Percentiles rank a stretch among this genome's conserved stretches.
These are phyloP conservation scores for Meripilus lineatus DNA, from an alignment of 1,284 basidiomycete species.

Conservation along the genomic window DNA sequence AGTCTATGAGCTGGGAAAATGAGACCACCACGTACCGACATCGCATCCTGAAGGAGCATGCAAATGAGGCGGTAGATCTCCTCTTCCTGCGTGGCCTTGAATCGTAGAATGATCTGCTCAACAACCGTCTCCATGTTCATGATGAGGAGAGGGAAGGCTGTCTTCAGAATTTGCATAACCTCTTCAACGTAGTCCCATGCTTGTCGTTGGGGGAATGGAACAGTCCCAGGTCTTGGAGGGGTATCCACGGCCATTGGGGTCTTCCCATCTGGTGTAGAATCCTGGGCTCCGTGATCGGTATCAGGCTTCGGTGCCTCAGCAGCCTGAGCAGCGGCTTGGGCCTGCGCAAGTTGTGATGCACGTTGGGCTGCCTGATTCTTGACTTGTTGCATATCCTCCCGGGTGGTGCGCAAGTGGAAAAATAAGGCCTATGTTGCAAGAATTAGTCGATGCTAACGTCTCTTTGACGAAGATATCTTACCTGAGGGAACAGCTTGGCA, in stretches of 20 bases:
- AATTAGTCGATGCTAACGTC: conserved; percentile 7
- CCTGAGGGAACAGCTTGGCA: conserved; percentile 93
- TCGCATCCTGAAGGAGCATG: conserved; percentile 74
- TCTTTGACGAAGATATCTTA: conserved; percentile 30
- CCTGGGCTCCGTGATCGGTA: neutral
- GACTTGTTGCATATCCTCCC: conserved; percentile 78
- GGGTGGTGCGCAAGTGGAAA: conserved; percentile 89
- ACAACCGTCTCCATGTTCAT: conserved; percentile 97
- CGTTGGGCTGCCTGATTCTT: conserved; percentile 31
- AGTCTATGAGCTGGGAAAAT: neutral
- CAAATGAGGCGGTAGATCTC: conserved; percentile 93
- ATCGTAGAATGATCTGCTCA: conserved; percentile 90
- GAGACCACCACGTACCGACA: conserved; percentile 44
- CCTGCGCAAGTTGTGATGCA: conserved; percentile 3
- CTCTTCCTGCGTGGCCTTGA: conserved; percentile 91
- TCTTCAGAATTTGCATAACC: conserved; percentile 92
- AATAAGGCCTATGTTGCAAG: conserved; percentile 97
- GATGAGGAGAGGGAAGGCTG: conserved; percentile 92
- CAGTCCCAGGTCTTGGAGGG: neutral
- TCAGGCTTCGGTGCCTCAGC: neutral
- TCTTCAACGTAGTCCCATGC: conserved; percentile 95
- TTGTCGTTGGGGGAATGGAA: conserved; percentile 45
- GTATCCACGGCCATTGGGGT: too few species aligned
- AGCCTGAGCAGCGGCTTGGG: conserved; percentile 4
- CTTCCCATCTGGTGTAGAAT: too few species aligned